Percentiles rank a stretch among this genome's conserved stretches.
These are phyloP conservation scores for Leishmania lainsoni DNA, from an alignment of 208 protist species.

Conservation along the genomic window DNA sequence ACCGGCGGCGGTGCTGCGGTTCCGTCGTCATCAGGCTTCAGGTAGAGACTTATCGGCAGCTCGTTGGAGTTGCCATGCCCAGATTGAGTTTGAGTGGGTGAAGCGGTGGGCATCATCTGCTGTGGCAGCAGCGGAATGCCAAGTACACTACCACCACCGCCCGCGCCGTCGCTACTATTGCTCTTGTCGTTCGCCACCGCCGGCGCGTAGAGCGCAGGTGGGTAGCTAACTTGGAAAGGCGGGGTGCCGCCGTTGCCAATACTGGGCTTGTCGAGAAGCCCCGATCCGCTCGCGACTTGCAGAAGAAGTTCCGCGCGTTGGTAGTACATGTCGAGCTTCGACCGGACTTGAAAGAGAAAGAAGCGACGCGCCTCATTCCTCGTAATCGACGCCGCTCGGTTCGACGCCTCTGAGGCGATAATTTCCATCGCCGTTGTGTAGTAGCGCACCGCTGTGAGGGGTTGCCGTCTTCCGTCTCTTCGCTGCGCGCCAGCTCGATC, in stretches of 20 bases:
- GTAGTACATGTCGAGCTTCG: conserved; percentile 71
- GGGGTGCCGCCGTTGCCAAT: conserved; percentile 17
- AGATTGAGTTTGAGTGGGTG: not conserved
- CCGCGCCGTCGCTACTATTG: not conserved
- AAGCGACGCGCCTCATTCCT: conserved; percentile 48
- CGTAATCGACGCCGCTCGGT: conserved; percentile 31
- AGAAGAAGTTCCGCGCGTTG: conserved; percentile 69
- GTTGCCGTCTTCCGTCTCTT: conserved; percentile 80
- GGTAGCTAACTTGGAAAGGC: conserved; percentile 14
- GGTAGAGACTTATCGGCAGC: conserved; percentile 39
- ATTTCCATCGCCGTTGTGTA: conserved; percentile 86
- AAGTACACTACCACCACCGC: conserved; percentile 40
- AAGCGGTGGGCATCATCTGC: not conserved
- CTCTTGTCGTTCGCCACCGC: conserved; percentile 3
- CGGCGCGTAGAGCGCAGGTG: conserved; percentile 31
- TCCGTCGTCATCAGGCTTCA: conserved; percentile 25
- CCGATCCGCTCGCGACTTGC: conserved; percentile 54
- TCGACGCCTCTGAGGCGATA: conserved; percentile 43
- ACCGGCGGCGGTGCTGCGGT: conserved; percentile 19
- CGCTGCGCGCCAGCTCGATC: conserved; percentile 57
- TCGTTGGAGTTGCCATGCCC: not conserved
- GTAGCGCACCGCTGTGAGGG: conserved; percentile 62
- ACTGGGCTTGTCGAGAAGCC: conserved; percentile 65
- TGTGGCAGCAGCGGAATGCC: conserved; percentile 47
- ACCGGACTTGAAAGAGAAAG: conserved; percentile 73